Conservation (phyloP, 345 rosid species). For the Theobroma cacao region DNA sequence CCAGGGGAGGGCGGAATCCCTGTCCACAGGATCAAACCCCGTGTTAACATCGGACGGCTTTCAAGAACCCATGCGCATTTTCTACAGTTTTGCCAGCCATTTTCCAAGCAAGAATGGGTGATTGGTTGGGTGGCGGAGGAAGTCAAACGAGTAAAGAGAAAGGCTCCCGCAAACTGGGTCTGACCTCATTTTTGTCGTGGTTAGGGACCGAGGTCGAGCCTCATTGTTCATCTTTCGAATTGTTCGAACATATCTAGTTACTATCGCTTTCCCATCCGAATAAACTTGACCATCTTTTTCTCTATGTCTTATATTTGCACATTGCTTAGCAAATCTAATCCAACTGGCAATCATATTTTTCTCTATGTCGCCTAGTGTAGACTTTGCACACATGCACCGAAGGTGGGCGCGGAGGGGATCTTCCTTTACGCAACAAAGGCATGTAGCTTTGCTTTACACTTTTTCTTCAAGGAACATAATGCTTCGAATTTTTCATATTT, state of each 20-base stretch:
- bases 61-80: no score
- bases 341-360: slow-evolving; percentile 3
- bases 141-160: not conserved
- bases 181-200: not conserved
- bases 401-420: not conserved
- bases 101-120: no score
- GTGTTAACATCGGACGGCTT: no score
- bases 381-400: not conserved
- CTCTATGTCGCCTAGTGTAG: not conserved
- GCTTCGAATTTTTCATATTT: no score
- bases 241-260: not conserved
- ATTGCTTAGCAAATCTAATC: not conserved
- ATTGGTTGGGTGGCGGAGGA: no score
- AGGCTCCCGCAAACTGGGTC: not conserved
- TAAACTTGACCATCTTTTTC: not conserved
- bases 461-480: no score
- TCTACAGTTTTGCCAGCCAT: no score
- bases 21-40: no score
- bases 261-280: not conserved
- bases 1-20: no score
- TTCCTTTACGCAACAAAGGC: not conserved
- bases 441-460: not conserved
- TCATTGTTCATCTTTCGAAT: not conserved
- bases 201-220: not conserved
- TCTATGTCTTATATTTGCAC: not conserved